These are phyloP conservation scores for Colletotrichum nymphaeae DNA, from an alignment of 2,329 filamentous ascomycete species.

Conservation along the genomic window DNA sequence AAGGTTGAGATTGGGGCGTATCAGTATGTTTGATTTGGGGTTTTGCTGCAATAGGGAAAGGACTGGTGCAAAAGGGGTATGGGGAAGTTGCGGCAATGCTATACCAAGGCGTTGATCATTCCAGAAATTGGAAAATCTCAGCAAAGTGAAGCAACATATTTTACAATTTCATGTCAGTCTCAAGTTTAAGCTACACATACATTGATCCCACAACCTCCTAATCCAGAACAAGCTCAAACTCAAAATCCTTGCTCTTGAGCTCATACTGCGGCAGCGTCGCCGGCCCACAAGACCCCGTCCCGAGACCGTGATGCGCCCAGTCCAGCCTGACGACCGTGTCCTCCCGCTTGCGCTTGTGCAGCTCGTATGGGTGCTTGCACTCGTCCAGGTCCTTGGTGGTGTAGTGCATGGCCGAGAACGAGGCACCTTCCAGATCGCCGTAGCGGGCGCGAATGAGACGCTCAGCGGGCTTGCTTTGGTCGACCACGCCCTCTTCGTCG, in stretches of 20 bases:
- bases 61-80: too few relatives aligned
- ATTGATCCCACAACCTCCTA: slow-evolving; percentile 37
- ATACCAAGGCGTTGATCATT: background rate
- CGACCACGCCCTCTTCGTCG: slow-evolving; percentile 38
- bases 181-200: background rate
- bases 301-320: slow-evolving; percentile 71
- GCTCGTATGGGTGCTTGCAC: slow-evolving; percentile 70
- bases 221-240: slow-evolving; percentile 57
- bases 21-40: slow-evolving; percentile 46
- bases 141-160: background rate
- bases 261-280: slow-evolving; percentile 62
- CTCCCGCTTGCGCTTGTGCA: slow-evolving; percentile 59
- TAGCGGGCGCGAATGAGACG: slow-evolving; percentile 57
- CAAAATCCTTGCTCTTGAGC: slow-evolving; percentile 54
- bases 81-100: too few relatives aligned
- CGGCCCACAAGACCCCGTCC: slow-evolving; percentile 72
- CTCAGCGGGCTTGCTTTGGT: background rate
- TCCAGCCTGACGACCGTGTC: slow-evolving; percentile 69
- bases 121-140: too few relatives aligned
- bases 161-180: slow-evolving; percentile 9
- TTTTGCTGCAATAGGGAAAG: too few relatives aligned
- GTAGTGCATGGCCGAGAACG: slow-evolving; percentile 70
- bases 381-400: slow-evolving; percentile 63
- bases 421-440: slow-evolving; percentile 58
- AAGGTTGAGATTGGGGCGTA: slow-evolving; percentile 47